Conservation (phyloP, 2,329 filamentous ascomycete species). For the Penicillium expansum region DNA sequence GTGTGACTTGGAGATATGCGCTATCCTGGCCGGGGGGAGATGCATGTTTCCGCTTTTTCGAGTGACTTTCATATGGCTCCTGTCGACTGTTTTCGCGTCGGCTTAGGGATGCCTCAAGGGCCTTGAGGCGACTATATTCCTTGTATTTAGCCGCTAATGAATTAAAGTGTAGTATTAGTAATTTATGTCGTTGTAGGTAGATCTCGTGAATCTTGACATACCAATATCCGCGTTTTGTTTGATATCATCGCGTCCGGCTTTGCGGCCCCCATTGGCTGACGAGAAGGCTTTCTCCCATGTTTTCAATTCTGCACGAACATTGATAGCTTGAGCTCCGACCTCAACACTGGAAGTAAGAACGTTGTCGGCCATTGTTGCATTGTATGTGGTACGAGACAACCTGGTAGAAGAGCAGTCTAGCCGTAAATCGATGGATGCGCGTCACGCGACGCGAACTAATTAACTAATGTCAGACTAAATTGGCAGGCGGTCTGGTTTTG, state of each 20-base stretch:
- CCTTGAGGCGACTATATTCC: constrained; percentile 44
- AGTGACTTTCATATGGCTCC: constrained; percentile 16
- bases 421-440: constrained; percentile 9
- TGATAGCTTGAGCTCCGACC: constrained; percentile 27
- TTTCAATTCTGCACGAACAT: constrained; percentile 46
- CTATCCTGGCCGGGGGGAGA: constrained; percentile 29
- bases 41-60: constrained; percentile 35
- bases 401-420: constrained; percentile 1
- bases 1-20: constrained; percentile 27
- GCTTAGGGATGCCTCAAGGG: constrained; percentile 29
- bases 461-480: constrained; percentile 12
- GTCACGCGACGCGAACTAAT: constrained; percentile 29
- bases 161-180: neutral
- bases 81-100: constrained; percentile 21
- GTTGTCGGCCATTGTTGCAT: constrained; percentile 31
- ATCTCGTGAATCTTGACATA: constrained; percentile 20
- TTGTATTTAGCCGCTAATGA: constrained; percentile 48
- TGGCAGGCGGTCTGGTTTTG: neutral
- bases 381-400: neutral
- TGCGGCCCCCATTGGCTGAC: constrained; percentile 42
- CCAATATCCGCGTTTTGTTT: constrained; percentile 47
- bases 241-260: constrained; percentile 48
- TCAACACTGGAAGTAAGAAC: constrained; percentile 26
- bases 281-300: constrained; percentile 49
- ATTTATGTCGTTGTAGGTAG: neutral